Base-by-base conservation (phyloP, 192 early-diverging fungal species). In the Neocallimastix lanati region DNA sequence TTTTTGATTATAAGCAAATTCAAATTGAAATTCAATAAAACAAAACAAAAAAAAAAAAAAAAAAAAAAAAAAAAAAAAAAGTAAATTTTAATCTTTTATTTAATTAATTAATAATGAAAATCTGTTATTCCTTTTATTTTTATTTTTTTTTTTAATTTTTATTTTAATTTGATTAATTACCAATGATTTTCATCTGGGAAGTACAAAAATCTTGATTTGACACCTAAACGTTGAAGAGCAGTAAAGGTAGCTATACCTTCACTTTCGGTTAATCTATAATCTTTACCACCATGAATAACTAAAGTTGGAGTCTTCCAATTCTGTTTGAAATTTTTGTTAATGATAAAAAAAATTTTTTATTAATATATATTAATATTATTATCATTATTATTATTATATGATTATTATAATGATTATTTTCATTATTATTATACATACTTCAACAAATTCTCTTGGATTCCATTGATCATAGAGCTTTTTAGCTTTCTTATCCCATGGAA, bases 291-390 rank as follows among this genome's bases (percentile, higher is more conserved):
- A 76, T 95, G 94, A 76, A 93, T 90, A 76, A 94, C 88, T 77
- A 95, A 84, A 3, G 93, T 93, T 2, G 94, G 94, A 1, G 94
- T 94, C 37, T 86, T 87, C 89, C 92, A 93, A 76, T 87, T 86
- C n/a, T 87, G 83, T 0, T 92, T 92, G 82, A 86, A 87, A 76
- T 88, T 87, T 81, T n/a, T n/a, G n/a, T n/a, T n/a, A n/a, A n/a
- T n/a, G n/a, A n/a, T n/a, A n/a, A n/a, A n/a, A n/a, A n/a, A n/a
- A n/a, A n/a, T n/a, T n/a, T n/a, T n/a, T n/a, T n/a, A n/a, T n/a
- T n/a, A n/a, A n/a, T n/a, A n/a, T n/a, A n/a, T n/a, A n/a, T n/a
- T n/a, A n/a, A n/a, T n/a, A 37, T 37, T 37, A 37, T 12, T 37
- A 37, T 37, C 13, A 37, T 12, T 13, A 37, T 4, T 37, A 37